Evolutionary conservation across 257 asterid genomes (phyloP), one percentile per base, ranked within the genome.

Genomic region (Salvia miltiorrhiza): DNA sequence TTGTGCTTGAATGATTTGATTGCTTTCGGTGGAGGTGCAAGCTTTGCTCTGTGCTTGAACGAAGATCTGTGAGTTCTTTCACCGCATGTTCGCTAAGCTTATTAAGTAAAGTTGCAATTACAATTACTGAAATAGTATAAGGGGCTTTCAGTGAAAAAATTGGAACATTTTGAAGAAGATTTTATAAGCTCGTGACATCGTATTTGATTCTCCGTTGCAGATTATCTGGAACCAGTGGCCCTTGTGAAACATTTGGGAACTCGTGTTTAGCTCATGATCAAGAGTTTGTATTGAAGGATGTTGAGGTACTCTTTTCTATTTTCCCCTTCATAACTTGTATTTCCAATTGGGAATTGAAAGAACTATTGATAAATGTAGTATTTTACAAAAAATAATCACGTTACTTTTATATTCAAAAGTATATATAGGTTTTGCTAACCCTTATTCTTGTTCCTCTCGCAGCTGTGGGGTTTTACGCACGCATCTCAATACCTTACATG

Each of bases 1-100:
- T 67, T 93, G 91, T 94, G 97, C 80, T 78, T 86, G 84, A 89
- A 89, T 73, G 95, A 94, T 66, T 74, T 85, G 80, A 81, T 94
- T 73, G 99, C 99, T 39, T 82, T 94, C 56, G 99, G 99, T 69
- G 99, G 99, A 32, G 99, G 99, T 66, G 88, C 84, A 59, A 76
- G 76, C 77, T 94, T 89, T 68, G 99, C 97, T 35, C 74, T 94
- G 75, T 59, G 87, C 86, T 79, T 94, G 85, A 88, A 85, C 43
- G 92, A 82, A 76, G 99, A 94, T 78, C 79, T 94, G 99, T 94
- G 76, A 87, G 96, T 68, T 23, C 63, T 65, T 68, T 67, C 32
- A 41, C 69, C 70, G 54, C 35, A 14, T 61, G 63, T 47, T 7
- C 7, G 21, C 41, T 50, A 49, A 50, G 20, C 20, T 10, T 32